Evolutionary conservation across 352 stramenopile genomes (phyloP), one percentile per base, ranked within the genome.

Genomic region (Phytophthora pluvialis): DNA sequence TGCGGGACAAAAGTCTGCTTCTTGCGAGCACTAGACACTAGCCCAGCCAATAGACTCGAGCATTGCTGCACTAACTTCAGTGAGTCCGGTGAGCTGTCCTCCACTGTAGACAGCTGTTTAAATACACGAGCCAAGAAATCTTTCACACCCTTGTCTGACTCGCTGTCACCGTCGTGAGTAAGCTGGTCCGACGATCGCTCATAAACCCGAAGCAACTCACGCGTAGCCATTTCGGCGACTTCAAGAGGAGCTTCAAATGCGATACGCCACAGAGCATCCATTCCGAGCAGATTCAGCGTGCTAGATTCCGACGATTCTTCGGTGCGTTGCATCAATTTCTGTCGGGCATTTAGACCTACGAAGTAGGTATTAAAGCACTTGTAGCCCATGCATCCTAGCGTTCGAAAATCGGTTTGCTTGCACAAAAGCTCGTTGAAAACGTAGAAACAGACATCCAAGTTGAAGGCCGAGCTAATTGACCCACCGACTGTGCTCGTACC

Each of bases 351-450:
- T 36, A 96, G 40, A 1, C 74, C 81, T 10, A 93, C 76, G 58
- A 96, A 96, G 39, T 93, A 96, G 11, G 86, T 93, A 59, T 94
- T 85, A 28, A 96, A 96, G 47, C 89, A 96, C 49, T 90, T 87
- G 64, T 95, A 96, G 1, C 88, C 88, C 53, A 92, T 74, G 12
- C 70, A 80, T 4, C 87, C 86, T 39, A 96, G 72, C 5, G 79
- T 86, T 44, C 65, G 55, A 21, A 92, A 93, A 64, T 93, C 82
- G 5, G 86, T 94, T 60, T 90, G 85, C 40, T 85, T 69, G 61
- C 89, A 95, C 48, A 95, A 57, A 8, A 95, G 67, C 51, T 94
- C 78, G 36, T 91, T 87, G 59, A 96, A 95, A 39, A 95, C 90
- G 61, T 91, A 85, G 12, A 75, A 72, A 39, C 87, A 93, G 31